Evolutionary conservation across 2,329 filamentous ascomycete genomes (phyloP), one percentile per base, ranked within the genome.

Genomic region (Talaromyces verruculosus): DNA sequence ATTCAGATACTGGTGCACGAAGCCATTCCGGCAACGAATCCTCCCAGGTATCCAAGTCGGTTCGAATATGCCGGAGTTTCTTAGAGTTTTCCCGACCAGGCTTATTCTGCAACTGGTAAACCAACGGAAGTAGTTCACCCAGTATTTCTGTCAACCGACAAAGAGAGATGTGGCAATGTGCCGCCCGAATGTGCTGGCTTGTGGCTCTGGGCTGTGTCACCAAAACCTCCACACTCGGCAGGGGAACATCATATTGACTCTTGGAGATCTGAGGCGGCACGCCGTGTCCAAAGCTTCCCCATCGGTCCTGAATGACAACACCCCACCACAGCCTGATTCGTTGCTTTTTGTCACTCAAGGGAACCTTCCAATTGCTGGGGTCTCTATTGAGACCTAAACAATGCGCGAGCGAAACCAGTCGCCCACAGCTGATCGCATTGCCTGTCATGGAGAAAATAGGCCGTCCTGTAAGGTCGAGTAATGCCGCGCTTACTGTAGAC

Each of bases 401-500:
- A 67, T 86, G 84, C 8, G 84, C 83, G 25, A 87, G 76, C 4
- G 83, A 83, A 11, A 85, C 79, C 22, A 82, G 84, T 3, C 84
- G 82, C 0, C 84, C 84, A 66, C 82, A 83, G 15, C 83, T 83
- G 35, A 84, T 81, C 7, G 84, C 82, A 70, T 87, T 87, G 0
- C 86, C 85, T 5, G 86, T 84, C 71, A 88, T 83, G 1, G 85
- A 85, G 6, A 85, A 87, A 6, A 85, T 85, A 0, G 87, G 87
- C 2, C 87, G 79, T 0, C 87, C 87, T 0, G 83, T 84, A 1
- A 89, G 76, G 69, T 89, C 87, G 10, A 89, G 78, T 8, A 88
- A 73, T 5, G 85, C 82, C 1, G 86, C 83, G 25, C 84, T 81
- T 28, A 89, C 81, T 0, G 85, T 86, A 0, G 86, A 85, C 51